Evolutionary conservation across 257 asterid species (phyloP).

Genomic region (Petunia secreta): DNA sequence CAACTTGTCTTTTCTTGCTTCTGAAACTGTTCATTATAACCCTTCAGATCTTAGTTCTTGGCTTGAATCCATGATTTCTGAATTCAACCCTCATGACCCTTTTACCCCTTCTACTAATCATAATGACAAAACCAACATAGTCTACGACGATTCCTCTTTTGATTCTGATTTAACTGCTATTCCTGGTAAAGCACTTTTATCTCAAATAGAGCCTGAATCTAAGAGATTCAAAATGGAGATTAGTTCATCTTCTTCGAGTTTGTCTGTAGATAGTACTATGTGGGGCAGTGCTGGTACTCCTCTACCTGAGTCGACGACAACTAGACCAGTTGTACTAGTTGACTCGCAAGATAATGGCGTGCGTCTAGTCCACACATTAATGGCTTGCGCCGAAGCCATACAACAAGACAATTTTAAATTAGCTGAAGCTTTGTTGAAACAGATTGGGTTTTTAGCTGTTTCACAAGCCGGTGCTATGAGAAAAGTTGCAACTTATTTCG

Average conservation of each 20-base stretch:
- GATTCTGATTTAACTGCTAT: conserved; percentile 87
- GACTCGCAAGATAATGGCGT: conserved; percentile 91
- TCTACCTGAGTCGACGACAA: conserved; percentile 24
- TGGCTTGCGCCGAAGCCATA: conserved; percentile 93
- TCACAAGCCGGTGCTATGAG: conserved; percentile 89
- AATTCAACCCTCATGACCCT: conserved; percentile 49
- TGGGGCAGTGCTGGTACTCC: background rate
- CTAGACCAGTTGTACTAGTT: conserved; percentile 61
- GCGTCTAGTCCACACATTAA: conserved; percentile 72
- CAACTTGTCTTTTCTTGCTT: conserved; percentile 54
- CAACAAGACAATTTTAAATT: conserved; percentile 63
- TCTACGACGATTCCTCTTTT: conserved; percentile 50
- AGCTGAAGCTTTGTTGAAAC: conserved; percentile 74
- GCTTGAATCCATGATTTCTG: conserved; percentile 82
- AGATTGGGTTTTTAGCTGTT: conserved; percentile 68
- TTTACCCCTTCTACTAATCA: background rate
- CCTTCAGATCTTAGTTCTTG: conserved; percentile 88
- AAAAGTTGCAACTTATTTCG: conserved; percentile 85
- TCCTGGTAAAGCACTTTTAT: conserved; percentile 72
- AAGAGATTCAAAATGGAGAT: conserved; percentile 43
- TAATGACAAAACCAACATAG: background rate
- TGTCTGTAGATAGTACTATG: conserved; percentile 7
- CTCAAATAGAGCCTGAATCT: conserved; percentile 48
- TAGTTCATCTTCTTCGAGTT: background rate
- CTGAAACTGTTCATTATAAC: conserved; percentile 72